Percentiles rank a stretch among this genome's conserved stretches.
Evolutionary conservation across 768 basidiomycete species (phyloP).

Genomic region (Lentinula boryana): DNA sequence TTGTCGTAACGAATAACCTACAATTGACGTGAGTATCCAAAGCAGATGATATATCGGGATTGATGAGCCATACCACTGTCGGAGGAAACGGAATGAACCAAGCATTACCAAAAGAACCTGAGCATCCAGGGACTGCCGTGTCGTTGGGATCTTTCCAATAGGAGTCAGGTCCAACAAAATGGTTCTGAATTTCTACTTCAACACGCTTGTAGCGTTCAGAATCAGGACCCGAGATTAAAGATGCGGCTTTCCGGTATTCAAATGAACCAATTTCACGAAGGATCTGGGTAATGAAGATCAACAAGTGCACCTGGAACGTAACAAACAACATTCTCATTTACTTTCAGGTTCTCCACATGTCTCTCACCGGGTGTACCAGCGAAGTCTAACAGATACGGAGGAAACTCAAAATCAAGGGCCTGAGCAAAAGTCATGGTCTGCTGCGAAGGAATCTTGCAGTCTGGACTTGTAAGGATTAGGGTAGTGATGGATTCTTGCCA

Average conservation of each 20-base stretch:
- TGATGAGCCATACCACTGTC: slow-evolving; percentile 40
- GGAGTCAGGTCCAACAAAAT: slow-evolving; percentile 66
- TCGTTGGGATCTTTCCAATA: slow-evolving; percentile 49
- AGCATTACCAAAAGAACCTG: slow-evolving; percentile 64
- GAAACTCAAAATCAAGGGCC: slow-evolving; percentile 48
- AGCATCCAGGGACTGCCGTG: slow-evolving; percentile 25
- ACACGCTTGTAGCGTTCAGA: slow-evolving; percentile 38
- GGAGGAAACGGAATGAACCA: slow-evolving; percentile 83
- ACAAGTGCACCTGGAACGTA: background rate
- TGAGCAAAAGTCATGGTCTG: slow-evolving; percentile 58
- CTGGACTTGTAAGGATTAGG: slow-evolving; percentile 54
- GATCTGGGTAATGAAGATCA: slow-evolving; percentile 38
- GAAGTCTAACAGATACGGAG: slow-evolving; percentile 68
- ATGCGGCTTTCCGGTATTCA: slow-evolving; percentile 48
- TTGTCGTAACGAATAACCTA: slow-evolving; percentile 65
- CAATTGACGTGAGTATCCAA: background rate
- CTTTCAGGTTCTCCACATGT: slow-evolving; percentile 77
- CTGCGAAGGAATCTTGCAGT: slow-evolving; percentile 50
- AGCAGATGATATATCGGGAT: background rate
- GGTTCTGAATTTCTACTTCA: slow-evolving; percentile 45
- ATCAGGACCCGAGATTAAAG: slow-evolving; percentile 40
- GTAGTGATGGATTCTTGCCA: slow-evolving; percentile 76
- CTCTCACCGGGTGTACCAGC: slow-evolving; percentile 59
- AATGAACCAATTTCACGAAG: slow-evolving; percentile 61
- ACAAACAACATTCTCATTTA: slow-evolving; percentile 14